These are phyloP conservation scores for Solanum habrochaites DNA, from an alignment of 257 asterid species.

Conservation along the genomic window DNA sequence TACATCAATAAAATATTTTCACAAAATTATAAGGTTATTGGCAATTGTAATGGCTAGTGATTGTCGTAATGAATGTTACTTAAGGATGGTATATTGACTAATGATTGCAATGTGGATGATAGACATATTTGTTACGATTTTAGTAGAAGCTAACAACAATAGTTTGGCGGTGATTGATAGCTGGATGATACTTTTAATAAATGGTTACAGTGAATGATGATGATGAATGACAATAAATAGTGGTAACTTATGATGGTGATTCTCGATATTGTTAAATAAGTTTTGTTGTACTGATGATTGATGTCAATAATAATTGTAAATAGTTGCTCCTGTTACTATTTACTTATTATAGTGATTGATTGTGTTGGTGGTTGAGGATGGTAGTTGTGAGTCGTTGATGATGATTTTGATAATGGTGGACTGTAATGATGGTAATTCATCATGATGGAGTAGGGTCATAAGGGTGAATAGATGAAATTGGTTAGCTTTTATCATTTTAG, in stretches of 20 bases:
- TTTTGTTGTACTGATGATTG: not conserved
- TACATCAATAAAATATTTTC: no score
- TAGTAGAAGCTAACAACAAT: not conserved
- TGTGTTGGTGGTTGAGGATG: not conserved
- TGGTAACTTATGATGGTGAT: not conserved
- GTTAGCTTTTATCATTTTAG: not conserved
- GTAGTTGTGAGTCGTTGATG: not conserved
- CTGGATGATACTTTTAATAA: not conserved
- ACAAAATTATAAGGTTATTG: not conserved
- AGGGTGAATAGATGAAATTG: not conserved
- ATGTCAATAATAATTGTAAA: not conserved
- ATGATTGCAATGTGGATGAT: not conserved
- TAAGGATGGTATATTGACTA: not conserved
- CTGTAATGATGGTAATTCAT: not conserved
- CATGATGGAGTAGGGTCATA: not conserved
- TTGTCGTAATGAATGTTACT: not conserved
- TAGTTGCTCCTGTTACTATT: not conserved
- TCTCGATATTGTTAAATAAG: not conserved
- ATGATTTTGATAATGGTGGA: not conserved
- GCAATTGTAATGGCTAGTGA: not conserved
- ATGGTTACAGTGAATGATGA: not conserved
- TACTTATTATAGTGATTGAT: not conserved
- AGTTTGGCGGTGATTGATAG: not conserved
- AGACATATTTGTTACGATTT: not conserved
- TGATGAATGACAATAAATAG: not conserved